Evolutionary conservation across 768 basidiomycete genomes (phyloP).

Genomic region (Termitomyces eurrhizus): DNA sequence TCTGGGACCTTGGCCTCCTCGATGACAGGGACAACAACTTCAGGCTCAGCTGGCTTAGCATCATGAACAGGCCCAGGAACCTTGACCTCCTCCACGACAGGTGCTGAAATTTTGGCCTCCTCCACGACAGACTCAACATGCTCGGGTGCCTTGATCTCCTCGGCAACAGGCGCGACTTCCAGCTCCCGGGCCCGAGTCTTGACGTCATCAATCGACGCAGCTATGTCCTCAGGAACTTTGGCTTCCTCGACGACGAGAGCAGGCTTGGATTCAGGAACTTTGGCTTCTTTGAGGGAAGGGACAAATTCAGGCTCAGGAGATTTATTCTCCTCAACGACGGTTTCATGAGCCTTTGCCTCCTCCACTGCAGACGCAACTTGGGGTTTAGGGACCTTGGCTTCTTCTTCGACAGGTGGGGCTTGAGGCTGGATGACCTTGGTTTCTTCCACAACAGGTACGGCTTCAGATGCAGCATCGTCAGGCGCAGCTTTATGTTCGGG

Average conservation of each 20-base stretch:
- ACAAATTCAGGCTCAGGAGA: neutral
- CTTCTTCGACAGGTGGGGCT: neutral
- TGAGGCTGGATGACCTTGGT: neutral
- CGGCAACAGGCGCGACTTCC: neutral
- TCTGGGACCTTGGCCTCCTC: conserved; percentile 3
- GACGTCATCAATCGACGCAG: neutral
- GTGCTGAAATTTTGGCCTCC: neutral
- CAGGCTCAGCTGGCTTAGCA: conserved; percentile 5
- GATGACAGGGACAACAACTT: neutral
- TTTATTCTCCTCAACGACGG: neutral
- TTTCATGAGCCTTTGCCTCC: neutral
- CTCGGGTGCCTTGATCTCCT: neutral
- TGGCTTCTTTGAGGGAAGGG: neutral
- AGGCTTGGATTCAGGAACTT: neutral
- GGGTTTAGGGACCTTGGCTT: neutral
- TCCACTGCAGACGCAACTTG: neutral
- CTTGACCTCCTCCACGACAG: conserved; percentile 6
- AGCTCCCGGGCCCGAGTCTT: neutral
- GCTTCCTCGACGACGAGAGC: neutral
- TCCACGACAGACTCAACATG: neutral
- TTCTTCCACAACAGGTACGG: neutral
- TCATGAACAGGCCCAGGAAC: neutral
- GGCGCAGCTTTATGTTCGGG: neutral
- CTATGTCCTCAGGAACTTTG: neutral
- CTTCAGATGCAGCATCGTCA: neutral